A percentile compares a stretch with the other conserved stretches of the same genome.
These are phyloP conservation scores for Claviceps sp. DNA, from an alignment of 2,329 filamentous ascomycete genomes.

Conservation along the genomic window DNA sequence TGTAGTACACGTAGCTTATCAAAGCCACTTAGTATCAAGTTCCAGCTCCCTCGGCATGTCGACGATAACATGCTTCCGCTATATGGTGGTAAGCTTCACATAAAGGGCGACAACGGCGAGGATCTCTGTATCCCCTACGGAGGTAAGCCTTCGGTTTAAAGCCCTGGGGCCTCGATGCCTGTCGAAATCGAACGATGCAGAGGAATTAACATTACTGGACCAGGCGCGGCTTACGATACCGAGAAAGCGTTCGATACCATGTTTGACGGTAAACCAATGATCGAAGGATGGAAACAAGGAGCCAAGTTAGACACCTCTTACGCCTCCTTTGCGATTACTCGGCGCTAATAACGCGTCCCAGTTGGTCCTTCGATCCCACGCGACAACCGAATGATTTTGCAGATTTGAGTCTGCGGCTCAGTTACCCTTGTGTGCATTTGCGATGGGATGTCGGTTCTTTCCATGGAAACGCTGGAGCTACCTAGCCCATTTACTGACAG, in stretches of 20 bases:
- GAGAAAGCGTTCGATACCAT: constrained; percentile 25
- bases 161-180: background rate
- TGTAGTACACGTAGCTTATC: background rate
- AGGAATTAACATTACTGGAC: background rate
- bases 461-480: background rate
- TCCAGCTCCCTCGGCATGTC: constrained; percentile 15
- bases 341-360: constrained; percentile 5
- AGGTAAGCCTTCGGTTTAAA: constrained; percentile 11
- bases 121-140: constrained; percentile 28
- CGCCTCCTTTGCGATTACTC: background rate
- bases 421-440: constrained; percentile 21
- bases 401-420: constrained; percentile 16
- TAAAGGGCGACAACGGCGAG: constrained; percentile 27
- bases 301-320: background rate
- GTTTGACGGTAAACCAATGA: constrained; percentile 17
- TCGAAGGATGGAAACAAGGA: constrained; percentile 9
- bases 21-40: constrained; percentile 14
- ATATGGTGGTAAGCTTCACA: constrained; percentile 30
- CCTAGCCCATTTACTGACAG: background rate
- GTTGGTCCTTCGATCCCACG: constrained; percentile 21
- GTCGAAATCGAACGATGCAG: background rate
- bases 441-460: constrained; percentile 22
- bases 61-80: constrained; percentile 24
- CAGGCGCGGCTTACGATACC: constrained; percentile 24
- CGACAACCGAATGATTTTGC: constrained; percentile 17